Evolutionary conservation across 768 basidiomycete genomes (phyloP), one percentile per base, ranked within the genome.

Genomic region (Mycena haematopus): DNA sequence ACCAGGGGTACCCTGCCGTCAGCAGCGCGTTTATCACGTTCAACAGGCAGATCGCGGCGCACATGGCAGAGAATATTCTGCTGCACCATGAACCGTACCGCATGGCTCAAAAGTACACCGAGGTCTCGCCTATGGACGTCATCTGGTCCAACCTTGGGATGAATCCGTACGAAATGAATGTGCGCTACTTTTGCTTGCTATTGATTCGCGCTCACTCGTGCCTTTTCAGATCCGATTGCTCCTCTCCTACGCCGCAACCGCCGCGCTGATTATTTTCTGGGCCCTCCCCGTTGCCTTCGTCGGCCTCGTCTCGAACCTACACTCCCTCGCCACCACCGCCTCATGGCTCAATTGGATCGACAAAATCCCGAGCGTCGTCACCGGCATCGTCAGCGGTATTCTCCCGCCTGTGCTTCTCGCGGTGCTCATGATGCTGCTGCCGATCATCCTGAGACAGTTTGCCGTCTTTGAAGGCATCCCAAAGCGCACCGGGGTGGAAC

Each of bases 381-480:
- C 92, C 61, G 95, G 94, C 65, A 91, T 97, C 67, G 88, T 98
- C 63, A 76, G 88, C 77, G 96, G 96, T 84, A 87, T 96, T 55
- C 77, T 96, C 0, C 95, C 97, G 3, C 89, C 95, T 0, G 88
- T 94, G 24, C 72, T 94, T 52, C 86, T 99, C 53, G 94, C 94
- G 0, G 83, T 99, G 19, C 83, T 99, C 54, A 95, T 95, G 88
- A 86, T 95, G 87, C 79, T 99, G 8, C 80, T 99, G 1, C 86
- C 82, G 0, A 91, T 95, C 70, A 69, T 99, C 17, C 74, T 99
- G 61, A 84, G 96, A 40, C 77, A 93, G 22, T 78, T 98, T 29
- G 92, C 88, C 14, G 80, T 85, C 21, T 90, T 97, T 56, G 93
- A 99, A 76, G 97, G 97, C 21, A 93, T 95, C 21, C 95, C 96